phyloP scores from a whole-genome alignment of 1,284 basidiomycete genomes.

The Volvariella surrecta region DNA sequence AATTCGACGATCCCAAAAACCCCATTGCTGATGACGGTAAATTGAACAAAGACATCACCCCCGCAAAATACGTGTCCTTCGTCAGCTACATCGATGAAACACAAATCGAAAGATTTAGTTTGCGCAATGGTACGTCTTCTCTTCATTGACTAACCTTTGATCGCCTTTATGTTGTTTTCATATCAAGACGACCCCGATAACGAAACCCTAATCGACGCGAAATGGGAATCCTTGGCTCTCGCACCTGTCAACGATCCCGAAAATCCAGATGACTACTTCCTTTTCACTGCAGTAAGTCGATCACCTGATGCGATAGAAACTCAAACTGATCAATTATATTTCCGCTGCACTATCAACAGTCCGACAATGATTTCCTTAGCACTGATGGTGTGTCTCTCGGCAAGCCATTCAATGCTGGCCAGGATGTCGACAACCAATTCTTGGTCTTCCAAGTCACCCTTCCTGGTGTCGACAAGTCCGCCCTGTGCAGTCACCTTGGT shows the following conservation, averaged over 20 bases:
- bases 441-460: slow-evolving; percentile 60
- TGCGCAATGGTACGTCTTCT: slow-evolving; percentile 38
- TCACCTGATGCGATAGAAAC: neutral
- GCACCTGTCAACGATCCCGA: slow-evolving; percentile 41
- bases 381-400: slow-evolving; percentile 48
- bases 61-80: slow-evolving; percentile 50
- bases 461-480: slow-evolving; percentile 25
- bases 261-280: slow-evolving; percentile 57
- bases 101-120: slow-evolving; percentile 52
- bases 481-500: neutral
- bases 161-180: neutral
- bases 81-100: slow-evolving; percentile 41
- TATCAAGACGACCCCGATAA: slow-evolving; percentile 33
- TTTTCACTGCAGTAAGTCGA: slow-evolving; percentile 45
- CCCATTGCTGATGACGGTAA: slow-evolving; percentile 44
- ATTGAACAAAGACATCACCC: slow-evolving; percentile 39
- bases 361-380: slow-evolving; percentile 63
- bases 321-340: too few relatives aligned
- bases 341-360: slow-evolving; percentile 17
- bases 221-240: slow-evolving; percentile 63
- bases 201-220: slow-evolving; percentile 49
- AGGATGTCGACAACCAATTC: slow-evolving; percentile 57
- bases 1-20: slow-evolving; percentile 46
- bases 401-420: slow-evolving; percentile 41
- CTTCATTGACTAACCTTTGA: slow-evolving; percentile 3